phyloP scores from a whole-genome alignment of 2,329 filamentous ascomycete species.

The Venturia nashicola region DNA sequence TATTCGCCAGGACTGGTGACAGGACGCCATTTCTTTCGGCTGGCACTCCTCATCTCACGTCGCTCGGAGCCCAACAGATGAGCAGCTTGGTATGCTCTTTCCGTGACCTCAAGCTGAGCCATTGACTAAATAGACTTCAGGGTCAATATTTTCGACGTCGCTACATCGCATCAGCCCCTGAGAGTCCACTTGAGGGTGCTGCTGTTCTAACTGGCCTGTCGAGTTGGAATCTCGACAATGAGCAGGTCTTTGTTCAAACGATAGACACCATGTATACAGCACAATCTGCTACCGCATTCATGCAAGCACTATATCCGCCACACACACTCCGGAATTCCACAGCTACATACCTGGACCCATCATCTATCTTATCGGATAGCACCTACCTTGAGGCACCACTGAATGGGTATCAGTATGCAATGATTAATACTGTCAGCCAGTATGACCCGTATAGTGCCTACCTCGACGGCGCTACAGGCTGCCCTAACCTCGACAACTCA shows the following conservation, averaged over 20 bases:
- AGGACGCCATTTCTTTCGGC: constrained; percentile 29
- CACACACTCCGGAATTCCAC: constrained; percentile 20
- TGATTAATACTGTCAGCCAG: constrained; percentile 30
- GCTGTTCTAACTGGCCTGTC: constrained; percentile 32
- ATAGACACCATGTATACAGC: constrained; percentile 34
- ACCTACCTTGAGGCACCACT: constrained; percentile 35
- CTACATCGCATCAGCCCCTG: constrained; percentile 31
- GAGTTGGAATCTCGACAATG: constrained; percentile 29
- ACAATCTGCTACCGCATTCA: constrained; percentile 46
- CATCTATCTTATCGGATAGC: constrained; percentile 37
- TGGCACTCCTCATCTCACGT: constrained; percentile 30
- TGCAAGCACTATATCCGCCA: constrained; percentile 50
- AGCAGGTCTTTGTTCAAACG: constrained; percentile 36
- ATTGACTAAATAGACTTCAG: constrained; percentile 16
- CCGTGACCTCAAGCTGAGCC: neutral
- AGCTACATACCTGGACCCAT: constrained; percentile 19
- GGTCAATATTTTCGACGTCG: constrained; percentile 40
- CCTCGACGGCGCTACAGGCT: constrained; percentile 36
- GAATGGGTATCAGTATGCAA: constrained; percentile 45
- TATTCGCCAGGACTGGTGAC: constrained; percentile 43
- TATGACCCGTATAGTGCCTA: constrained; percentile 39
- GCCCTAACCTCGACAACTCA: constrained; percentile 25
- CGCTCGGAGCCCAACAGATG: constrained; percentile 43
- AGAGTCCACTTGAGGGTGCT: constrained; percentile 17
- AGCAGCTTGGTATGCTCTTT: constrained; percentile 16